Evolutionary conservation across 331 rosid genomes (phyloP).

Genomic region (Spiraea crenata): DNA sequence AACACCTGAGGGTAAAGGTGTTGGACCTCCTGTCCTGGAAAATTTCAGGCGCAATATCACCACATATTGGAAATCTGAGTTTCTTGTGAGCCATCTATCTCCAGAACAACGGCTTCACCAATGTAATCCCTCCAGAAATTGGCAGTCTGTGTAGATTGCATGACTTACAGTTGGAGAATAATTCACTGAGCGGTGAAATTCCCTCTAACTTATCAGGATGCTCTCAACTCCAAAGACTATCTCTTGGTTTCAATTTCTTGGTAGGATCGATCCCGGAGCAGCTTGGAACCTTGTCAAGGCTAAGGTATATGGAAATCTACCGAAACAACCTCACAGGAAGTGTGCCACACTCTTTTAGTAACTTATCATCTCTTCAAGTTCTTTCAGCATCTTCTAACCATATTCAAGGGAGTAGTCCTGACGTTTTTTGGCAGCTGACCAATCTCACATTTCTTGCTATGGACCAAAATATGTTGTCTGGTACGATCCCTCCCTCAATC

Average conservation of each 20-base stretch:
- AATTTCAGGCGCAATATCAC: neutral
- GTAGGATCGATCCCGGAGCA: neutral
- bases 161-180: neutral
- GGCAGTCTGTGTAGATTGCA: neutral
- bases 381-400: neutral
- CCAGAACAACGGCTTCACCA: neutral
- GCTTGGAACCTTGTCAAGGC: constrained; percentile 5
- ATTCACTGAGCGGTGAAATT: constrained; percentile 5
- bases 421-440: neutral
- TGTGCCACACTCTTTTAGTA: neutral
- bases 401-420: neutral
- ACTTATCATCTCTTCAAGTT: neutral
- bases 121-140: neutral
- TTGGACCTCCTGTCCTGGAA: too few relatives aligned
- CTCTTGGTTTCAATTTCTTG: neutral
- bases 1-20: neutral
- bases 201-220: neutral
- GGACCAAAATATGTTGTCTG: neutral
- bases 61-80: constrained; percentile 1
- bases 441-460: neutral
- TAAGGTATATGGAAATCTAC: neutral
- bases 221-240: neutral
- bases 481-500: neutral
- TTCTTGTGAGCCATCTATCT: neutral
- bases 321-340: neutral